Evolutionary conservation across 257 asterid species (phyloP).

Genomic region (Leonotis leonurus): DNA sequence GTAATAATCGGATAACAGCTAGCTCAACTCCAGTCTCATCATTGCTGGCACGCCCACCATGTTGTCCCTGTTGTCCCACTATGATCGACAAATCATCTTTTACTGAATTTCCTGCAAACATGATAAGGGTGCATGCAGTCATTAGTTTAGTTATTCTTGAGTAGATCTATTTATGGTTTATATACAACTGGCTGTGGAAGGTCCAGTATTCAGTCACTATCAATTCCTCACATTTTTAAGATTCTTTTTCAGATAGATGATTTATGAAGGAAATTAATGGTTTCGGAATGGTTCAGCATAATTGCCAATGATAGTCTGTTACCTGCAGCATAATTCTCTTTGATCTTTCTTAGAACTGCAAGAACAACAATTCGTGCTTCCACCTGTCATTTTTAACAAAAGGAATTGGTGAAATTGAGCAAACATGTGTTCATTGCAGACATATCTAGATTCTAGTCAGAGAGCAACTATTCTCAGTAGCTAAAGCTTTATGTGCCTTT

Average conservation of each 20-base stretch:
- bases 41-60: constrained; percentile 14
- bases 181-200: neutral
- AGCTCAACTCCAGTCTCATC: constrained; percentile 39
- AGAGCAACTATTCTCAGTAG: constrained; percentile 2
- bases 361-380: constrained; percentile 91
- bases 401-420: constrained; percentile 14
- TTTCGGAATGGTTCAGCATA: neutral
- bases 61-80: constrained; percentile 43
- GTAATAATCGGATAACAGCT: constrained; percentile 54
- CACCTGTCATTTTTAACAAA: constrained; percentile 51
- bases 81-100: constrained; percentile 64
- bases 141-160: neutral
- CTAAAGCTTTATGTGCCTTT: neutral
- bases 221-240: neutral
- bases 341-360: constrained; percentile 85
- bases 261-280: neutral
- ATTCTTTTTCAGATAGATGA: neutral
- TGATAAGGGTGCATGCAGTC: constrained; percentile 9
- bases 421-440: neutral
- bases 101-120: constrained; percentile 52
- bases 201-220: neutral
- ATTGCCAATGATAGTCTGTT: constrained; percentile 5
- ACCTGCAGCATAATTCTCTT: constrained; percentile 66
- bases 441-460: neutral
- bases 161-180: neutral